phyloP scores from a whole-genome alignment of 1,284 basidiomycete genomes.

The Ustilago bromivora region DNA sequence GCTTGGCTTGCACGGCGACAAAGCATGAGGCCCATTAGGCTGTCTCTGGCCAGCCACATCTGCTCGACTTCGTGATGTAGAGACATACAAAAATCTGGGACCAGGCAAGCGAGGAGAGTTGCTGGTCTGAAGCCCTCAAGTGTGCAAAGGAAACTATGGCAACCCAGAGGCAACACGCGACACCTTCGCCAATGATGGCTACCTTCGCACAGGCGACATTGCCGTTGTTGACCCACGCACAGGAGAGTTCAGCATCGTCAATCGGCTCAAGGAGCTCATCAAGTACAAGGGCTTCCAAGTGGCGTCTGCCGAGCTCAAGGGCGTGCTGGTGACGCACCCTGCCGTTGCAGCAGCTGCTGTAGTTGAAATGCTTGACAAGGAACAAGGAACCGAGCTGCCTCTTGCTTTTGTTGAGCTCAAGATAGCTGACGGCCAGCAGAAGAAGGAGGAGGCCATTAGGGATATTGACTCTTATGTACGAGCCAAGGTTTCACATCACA shows the following conservation, averaged over 20 bases:
- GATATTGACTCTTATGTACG: constrained; percentile 40
- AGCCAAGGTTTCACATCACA: constrained; percentile 33
- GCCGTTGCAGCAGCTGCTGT: constrained; percentile 58
- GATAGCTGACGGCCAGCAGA: constrained; percentile 8
- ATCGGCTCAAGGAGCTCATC: constrained; percentile 65
- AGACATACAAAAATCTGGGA: constrained; percentile 35
- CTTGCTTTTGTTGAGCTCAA: constrained; percentile 47
- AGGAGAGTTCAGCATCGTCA: constrained; percentile 57
- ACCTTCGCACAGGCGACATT: constrained; percentile 63
- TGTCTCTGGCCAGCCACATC: constrained; percentile 29
- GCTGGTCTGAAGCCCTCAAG: constrained; percentile 38
- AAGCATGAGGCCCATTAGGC: constrained; percentile 31
- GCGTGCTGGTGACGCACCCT: constrained; percentile 44
- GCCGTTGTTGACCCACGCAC: constrained; percentile 46
- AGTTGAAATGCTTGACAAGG: constrained; percentile 49
- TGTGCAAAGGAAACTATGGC: constrained; percentile 48
- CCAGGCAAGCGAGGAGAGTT: constrained; percentile 49
- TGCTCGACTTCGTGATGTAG: constrained; percentile 37
- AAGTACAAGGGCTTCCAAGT: constrained; percentile 67
- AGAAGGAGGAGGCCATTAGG: not conserved
- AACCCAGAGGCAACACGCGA: constrained; percentile 72
- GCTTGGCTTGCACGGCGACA: constrained; percentile 26
- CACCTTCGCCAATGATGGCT: constrained; percentile 74
- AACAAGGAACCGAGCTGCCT: constrained; percentile 51
- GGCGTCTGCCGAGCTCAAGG: constrained; percentile 61